These are phyloP conservation scores for Metarhizium album DNA, from an alignment of 2,329 filamentous ascomycete genomes.

Conservation along the genomic window DNA sequence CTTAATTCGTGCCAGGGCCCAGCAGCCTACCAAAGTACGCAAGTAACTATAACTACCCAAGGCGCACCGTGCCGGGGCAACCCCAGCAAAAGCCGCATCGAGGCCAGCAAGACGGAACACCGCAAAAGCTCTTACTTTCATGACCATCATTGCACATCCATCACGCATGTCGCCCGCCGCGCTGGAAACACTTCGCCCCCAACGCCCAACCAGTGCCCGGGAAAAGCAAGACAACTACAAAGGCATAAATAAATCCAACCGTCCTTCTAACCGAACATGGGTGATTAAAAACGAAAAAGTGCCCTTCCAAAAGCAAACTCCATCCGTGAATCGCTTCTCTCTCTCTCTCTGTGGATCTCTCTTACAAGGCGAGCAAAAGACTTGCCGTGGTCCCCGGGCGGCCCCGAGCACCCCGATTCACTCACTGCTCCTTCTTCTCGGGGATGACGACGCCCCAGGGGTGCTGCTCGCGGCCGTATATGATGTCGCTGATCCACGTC, in stretches of 20 bases:
- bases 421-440: slow-evolving; percentile 43
- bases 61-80: too few relatives aligned
- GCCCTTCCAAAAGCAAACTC: not conserved
- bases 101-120: too few relatives aligned
- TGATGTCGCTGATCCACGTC: slow-evolving; percentile 58
- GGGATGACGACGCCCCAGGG: slow-evolving; percentile 59
- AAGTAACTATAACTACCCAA: too few relatives aligned
- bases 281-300: not conserved
- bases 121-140: not conserved
- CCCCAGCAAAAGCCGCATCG: too few relatives aligned
- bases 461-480: slow-evolving; percentile 60
- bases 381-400: too few relatives aligned
- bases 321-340: slow-evolving; percentile 3
- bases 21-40: too few relatives aligned
- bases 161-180: not conserved
- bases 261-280: too few relatives aligned
- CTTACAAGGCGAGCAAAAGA: not conserved
- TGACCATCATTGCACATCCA: not conserved
- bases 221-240: not conserved
- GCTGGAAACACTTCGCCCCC: too few relatives aligned
- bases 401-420: too few relatives aligned
- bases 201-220: not conserved
- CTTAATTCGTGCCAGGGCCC: too few relatives aligned
- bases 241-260: not conserved
- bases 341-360: not conserved